phyloP scores from a whole-genome alignment of 2,329 filamentous ascomycete genomes.

The Paraconiothyrium brasiliense region DNA sequence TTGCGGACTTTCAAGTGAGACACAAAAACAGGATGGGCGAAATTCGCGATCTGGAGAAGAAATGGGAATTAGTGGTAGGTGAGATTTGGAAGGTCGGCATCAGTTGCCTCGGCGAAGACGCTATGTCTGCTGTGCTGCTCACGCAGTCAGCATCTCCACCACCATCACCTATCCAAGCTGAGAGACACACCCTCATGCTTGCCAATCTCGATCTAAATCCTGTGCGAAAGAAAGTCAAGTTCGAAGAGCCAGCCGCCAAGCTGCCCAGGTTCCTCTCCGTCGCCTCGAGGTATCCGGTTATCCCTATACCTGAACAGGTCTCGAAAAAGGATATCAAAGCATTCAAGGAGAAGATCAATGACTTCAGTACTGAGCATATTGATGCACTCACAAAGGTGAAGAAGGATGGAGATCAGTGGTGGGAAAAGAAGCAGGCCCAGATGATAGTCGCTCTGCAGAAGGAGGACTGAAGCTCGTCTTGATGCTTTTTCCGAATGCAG shows the following conservation, averaged over 20 bases:
- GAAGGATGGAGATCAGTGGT: conserved; percentile 34
- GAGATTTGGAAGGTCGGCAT: conserved; percentile 44
- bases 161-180: conserved; percentile 9
- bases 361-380: conserved; percentile 32
- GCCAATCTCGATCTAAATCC: conserved; percentile 28
- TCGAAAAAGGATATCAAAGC: conserved; percentile 23
- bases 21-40: conserved; percentile 31
- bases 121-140: conserved; percentile 32
- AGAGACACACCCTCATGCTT: conserved; percentile 23
- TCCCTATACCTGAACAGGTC: conserved; percentile 22
- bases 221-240: conserved; percentile 36
- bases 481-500: not conserved
- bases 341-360: conserved; percentile 27
- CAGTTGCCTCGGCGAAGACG: conserved; percentile 31
- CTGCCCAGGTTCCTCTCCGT: conserved; percentile 33
- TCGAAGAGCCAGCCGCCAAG: conserved; percentile 21
- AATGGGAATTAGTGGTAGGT: conserved; percentile 39
- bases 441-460: conserved; percentile 25
- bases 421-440: conserved; percentile 36
- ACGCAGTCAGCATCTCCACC: not conserved
- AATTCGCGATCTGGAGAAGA: conserved; percentile 30
- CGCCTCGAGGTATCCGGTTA: conserved; percentile 19
- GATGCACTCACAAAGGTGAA: conserved; percentile 32
- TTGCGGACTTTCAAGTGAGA: conserved; percentile 31
- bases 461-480: conserved; percentile 27